Evolutionary conservation across 108 stramenopile genomes (phyloP), one percentile per base, ranked within the genome.

Genomic region (Nitzschia palea): DNA sequence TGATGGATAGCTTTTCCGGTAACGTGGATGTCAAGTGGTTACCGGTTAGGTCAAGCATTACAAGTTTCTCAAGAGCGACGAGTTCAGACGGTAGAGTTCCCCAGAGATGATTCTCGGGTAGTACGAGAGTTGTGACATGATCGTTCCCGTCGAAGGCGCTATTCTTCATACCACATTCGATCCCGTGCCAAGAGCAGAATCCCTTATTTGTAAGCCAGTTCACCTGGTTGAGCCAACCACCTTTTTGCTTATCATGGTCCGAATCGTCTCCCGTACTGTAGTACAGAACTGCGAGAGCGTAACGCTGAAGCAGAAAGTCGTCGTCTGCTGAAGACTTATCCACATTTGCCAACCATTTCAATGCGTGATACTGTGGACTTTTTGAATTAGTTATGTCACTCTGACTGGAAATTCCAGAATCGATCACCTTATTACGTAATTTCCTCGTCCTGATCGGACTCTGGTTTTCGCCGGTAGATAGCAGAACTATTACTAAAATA

Each of bases 171-270:
- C 29, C 60, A 50, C 83, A 84, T 18, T 48, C 34, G 1, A 84
- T 55, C 4, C 84, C 84, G 36, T 69, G 68, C 84, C 84, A 85
- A 23, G 25, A 40, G 48, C 84, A 85, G 40, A 62, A 37, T 14
- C 74, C 77, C 4, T 47, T 50, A 17, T 29, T 25, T 4, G 77
- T 67, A 47, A 85, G 31, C 84, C 84, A 85, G 15, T 67, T 50
- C 32, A 51, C 52, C 26, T 71, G 27, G 23, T 54, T 36, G 25
- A 42, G 36, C 84, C 84, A 85, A 18, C 61, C 37, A 55, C 34
- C 57, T 12, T 22, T 47, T 20, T 54, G 59, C 25, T 30, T 62
- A 27, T 28, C 6, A 50, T 62, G 61, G 5, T 62, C 61, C 4
- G 44, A 45, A 8, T 2, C 27, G 30, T 40, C 66, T 44, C 50